Base-by-base conservation (phyloP, 495 filamentous ascomycete species). In the Tuber indicum region DNA sequence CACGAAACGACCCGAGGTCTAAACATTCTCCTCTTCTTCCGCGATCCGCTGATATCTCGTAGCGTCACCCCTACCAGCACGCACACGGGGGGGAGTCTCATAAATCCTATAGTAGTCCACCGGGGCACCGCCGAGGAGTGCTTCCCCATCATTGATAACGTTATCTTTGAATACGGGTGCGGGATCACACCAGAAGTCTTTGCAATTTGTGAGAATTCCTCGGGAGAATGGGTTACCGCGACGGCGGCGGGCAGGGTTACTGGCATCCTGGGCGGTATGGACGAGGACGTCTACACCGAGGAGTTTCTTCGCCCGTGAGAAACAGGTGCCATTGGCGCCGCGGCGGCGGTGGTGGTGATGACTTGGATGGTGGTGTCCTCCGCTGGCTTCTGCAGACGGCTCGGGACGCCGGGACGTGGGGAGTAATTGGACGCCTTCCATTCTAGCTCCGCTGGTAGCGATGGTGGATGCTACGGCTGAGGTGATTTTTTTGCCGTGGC, bases 131-230 rank as follows among this genome's bases (percentile, higher is more conserved):
- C 89, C 93, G 7, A 99, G 85, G 85, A 93, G 87, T 3, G 90
- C 93, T 42, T 88, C 87, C 8, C 94, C 94, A 74, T 88, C 90
- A 77, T 92, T 88, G 45, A 92, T 88, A 75, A 87, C 88, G 49
- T 92, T 90, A 70, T 71, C 73, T 49, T 74, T 78, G 85, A 98
- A 94, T 45, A 96, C 81, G 12, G 96, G 94, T 26, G 91, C 89
- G 0, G 92, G 89, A 82, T 98, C 96, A 81, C 92, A 93, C 93
- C 93, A 99, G 84, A 99, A 99, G 84, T 99, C 96, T 75, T 90
- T 93, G 82, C 95, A 98, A 79, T 99, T 99, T 46, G 90, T 90
- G 43, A 95, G 77, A 23, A 93, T 84, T 26, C 96, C 96, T 49
- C 89, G 88, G 45, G 92, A 94, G 84, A 93, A 99, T 0, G 93